phyloP scores from a whole-genome alignment of 169 alveolate genomes.

The Theileria equi region DNA sequence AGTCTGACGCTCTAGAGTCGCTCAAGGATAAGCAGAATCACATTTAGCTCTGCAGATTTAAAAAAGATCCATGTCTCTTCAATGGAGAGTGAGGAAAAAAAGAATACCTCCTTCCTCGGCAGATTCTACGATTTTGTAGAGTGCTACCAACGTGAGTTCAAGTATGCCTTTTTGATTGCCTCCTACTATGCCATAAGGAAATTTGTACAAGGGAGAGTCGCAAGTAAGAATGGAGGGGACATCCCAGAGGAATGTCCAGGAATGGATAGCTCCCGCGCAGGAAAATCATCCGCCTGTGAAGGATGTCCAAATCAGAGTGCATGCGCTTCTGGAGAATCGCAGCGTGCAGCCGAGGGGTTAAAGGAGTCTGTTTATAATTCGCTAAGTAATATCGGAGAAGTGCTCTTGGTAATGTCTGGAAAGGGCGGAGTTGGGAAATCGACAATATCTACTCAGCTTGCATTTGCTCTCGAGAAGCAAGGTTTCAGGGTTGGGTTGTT shows the following conservation, averaged over 20 bases:
- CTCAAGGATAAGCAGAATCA: not conserved
- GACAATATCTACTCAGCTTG: conserved; percentile 93
- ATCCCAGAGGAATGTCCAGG: conserved; percentile 78
- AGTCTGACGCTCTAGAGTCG: conserved; percentile 1
- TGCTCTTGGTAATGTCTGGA: conserved; percentile 91
- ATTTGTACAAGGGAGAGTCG: no score
- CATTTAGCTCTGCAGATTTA: no score
- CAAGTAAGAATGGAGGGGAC: conserved; percentile 21
- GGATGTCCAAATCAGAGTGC: conserved; percentile 96
- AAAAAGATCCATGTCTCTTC: no score
- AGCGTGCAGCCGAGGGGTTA: conserved; percentile 49
- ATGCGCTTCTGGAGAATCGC: conserved; percentile 90
- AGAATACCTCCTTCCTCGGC: no score
- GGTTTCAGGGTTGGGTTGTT: conserved; percentile 89
- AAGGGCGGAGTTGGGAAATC: conserved; percentile 99
- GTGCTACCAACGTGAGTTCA: conserved; percentile 11
- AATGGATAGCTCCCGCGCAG: conserved; percentile 73
- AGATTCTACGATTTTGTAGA: conserved; percentile 5
- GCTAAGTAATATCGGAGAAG: conserved; percentile 82
- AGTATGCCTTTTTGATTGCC: no score
- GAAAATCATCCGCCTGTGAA: conserved; percentile 90
- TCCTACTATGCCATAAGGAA: no score
- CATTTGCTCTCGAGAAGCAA: conserved; percentile 73
- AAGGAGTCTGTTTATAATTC: conserved; percentile 67
- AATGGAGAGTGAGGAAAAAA: no score